A percentile compares a stretch with the other conserved stretches of the same genome.
phyloP scores from a whole-genome alignment of 192 early-diverging fungal genomes.

The Coemansia aciculifera region DNA sequence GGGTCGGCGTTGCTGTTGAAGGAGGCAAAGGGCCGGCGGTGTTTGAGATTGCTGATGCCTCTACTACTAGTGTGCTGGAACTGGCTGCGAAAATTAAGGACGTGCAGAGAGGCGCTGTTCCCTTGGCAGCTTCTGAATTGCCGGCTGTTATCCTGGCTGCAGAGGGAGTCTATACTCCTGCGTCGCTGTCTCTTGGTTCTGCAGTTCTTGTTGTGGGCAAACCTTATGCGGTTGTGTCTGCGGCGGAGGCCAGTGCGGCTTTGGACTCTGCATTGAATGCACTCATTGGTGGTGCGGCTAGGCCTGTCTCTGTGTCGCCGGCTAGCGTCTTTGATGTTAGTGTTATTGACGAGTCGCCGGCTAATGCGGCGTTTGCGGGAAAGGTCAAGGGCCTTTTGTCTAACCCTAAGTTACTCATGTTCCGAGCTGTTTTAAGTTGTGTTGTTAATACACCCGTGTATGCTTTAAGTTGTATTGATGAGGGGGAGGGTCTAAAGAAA shows the following conservation, averaged over 20 bases:
- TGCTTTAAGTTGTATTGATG: too few species aligned
- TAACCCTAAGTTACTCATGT: conserved; percentile 43
- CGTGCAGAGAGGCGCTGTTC: conserved; percentile 1
- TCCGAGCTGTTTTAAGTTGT: conserved; percentile 4
- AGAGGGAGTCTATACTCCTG: conserved; percentile 53
- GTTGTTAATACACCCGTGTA: neutral
- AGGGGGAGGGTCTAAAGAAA: neutral
- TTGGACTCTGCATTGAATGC: conserved; percentile 36
- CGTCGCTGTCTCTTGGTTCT: conserved; percentile 57
- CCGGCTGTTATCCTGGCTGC: conserved; percentile 30
- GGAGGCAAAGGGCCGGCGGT: conserved; percentile 35
- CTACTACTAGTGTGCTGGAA: conserved; percentile 27
- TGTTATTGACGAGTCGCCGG: conserved; percentile 32
- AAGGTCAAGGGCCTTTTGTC: conserved; percentile 44
- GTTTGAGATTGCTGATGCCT: conserved; percentile 30
- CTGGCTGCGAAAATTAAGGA: conserved; percentile 33
- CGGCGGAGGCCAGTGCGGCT: conserved; percentile 20
- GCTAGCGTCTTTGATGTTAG: conserved; percentile 27
- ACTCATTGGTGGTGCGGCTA: conserved; percentile 22
- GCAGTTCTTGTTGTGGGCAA: conserved; percentile 67
- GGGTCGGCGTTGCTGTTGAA: conserved; percentile 65
- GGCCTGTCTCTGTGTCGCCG: neutral
- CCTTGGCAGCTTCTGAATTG: neutral
- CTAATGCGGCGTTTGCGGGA: conserved; percentile 19
- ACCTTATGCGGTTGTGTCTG: conserved; percentile 28